Evolutionary conservation across 768 basidiomycete genomes (phyloP).

Genomic region (Fistulinella prunicolor): DNA sequence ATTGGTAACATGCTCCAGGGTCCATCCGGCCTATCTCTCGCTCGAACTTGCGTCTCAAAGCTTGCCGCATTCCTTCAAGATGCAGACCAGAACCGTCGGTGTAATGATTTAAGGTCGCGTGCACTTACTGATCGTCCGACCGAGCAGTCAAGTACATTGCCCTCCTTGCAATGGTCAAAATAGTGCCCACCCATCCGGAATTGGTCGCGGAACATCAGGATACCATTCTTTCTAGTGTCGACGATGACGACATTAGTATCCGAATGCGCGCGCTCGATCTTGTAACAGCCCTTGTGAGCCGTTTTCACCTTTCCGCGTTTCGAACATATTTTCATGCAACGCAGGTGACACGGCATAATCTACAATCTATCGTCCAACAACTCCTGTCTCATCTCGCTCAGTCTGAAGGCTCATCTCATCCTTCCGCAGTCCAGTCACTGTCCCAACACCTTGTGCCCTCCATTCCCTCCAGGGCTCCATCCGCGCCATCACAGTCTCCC

Average conservation of each 20-base stretch:
- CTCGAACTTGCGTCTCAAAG: slow-evolving; percentile 88
- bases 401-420: slow-evolving; percentile 48
- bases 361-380: slow-evolving; percentile 89
- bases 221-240: slow-evolving; percentile 83
- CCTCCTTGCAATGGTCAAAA: slow-evolving; percentile 91
- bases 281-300: slow-evolving; percentile 83
- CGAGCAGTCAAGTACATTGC: slow-evolving; percentile 95
- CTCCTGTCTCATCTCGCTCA: slow-evolving; percentile 82
- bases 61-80: slow-evolving; percentile 90
- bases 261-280: slow-evolving; percentile 95
- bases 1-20: slow-evolving; percentile 94
- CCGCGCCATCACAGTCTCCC: slow-evolving; percentile 65
- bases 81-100: slow-evolving; percentile 91
- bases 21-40: slow-evolving; percentile 71
- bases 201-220: slow-evolving; percentile 91
- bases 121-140: slow-evolving; percentile 16
- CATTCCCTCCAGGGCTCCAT: slow-evolving; percentile 36
- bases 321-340: background rate
- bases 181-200: slow-evolving; percentile 88
- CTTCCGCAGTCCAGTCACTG: slow-evolving; percentile 53
- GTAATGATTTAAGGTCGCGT: slow-evolving; percentile 11
- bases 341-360: slow-evolving; percentile 78
- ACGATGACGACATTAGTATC: slow-evolving; percentile 93
- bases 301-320: background rate
- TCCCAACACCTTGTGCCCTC: slow-evolving; percentile 50